A percentile compares a stretch with the other conserved stretches of the same genome.
phyloP scores from a whole-genome alignment of 2,329 filamentous ascomycete genomes.

The Cadophora luteo-olivacea region DNA sequence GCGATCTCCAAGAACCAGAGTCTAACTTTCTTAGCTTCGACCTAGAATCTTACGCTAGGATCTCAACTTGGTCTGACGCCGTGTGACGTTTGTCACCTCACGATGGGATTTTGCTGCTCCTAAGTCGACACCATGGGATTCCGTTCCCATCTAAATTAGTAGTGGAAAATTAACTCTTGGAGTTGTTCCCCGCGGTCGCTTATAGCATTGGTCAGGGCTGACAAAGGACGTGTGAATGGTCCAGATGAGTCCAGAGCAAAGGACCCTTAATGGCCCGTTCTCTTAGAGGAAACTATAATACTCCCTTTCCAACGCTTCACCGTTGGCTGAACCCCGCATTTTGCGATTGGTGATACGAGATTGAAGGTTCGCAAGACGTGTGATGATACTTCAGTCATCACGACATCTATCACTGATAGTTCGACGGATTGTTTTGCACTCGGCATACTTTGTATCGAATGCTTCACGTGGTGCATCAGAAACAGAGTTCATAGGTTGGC shows the following conservation, averaged over 20 bases:
- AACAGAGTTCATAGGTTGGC: background rate
- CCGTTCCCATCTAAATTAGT: background rate
- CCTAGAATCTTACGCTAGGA: slow-evolving; percentile 3
- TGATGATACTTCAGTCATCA: background rate
- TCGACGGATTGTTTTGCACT: background rate
- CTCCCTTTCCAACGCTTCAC: background rate
- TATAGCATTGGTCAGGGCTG: background rate
- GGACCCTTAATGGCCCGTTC: slow-evolving; percentile 4
- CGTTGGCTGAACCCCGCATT: background rate
- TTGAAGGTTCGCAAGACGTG: background rate
- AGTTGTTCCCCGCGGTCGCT: background rate
- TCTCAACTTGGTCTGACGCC: background rate
- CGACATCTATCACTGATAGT: background rate
- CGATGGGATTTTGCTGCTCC: background rate
- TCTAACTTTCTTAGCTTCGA: background rate
- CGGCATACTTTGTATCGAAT: background rate
- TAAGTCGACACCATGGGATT: background rate
- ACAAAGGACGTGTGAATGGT: background rate
- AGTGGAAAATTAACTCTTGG: background rate
- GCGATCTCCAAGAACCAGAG: background rate
- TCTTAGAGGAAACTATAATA: background rate
- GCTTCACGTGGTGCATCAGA: background rate
- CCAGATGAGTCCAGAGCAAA: background rate
- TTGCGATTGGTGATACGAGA: background rate
- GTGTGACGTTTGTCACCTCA: slow-evolving; percentile 5